Conservation (phyloP, 2,329 filamentous ascomycete species). For the Hirsutella thompsonii region DNA sequence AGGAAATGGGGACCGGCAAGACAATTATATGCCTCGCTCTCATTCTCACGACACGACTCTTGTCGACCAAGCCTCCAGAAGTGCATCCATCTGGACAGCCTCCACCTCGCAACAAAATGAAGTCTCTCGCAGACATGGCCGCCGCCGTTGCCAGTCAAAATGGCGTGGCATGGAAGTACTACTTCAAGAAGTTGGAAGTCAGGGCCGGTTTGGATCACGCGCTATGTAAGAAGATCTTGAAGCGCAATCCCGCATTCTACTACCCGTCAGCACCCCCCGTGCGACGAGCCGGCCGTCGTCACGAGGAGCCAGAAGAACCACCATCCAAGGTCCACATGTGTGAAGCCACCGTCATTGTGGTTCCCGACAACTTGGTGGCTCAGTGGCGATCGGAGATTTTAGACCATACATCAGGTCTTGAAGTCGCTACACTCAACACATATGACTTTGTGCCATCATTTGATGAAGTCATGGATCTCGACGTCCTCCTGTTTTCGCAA, state of each 20-base stretch:
- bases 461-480: constrained; percentile 49
- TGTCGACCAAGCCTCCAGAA: constrained; percentile 54
- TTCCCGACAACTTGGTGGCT: constrained; percentile 68
- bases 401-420: constrained; percentile 60
- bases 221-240: constrained; percentile 41
- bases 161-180: constrained; percentile 56
- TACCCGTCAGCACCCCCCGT: constrained; percentile 33
- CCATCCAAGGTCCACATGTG: constrained; percentile 48
- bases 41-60: constrained; percentile 61
- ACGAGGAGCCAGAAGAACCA: constrained; percentile 6
- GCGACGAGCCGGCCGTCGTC: constrained; percentile 10
- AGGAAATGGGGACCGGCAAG: constrained; percentile 76
- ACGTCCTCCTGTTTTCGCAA: constrained; percentile 69
- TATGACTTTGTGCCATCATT: constrained; percentile 41
- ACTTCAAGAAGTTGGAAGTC: constrained; percentile 39
- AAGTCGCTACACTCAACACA: constrained; percentile 49
- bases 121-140: constrained; percentile 61
- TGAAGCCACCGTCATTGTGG: constrained; percentile 61
- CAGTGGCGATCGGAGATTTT: constrained; percentile 76
- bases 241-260: constrained; percentile 47
- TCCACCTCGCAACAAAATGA: constrained; percentile 32
- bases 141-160: constrained; percentile 54
- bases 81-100: constrained; percentile 34
- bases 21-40: constrained; percentile 74
- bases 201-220: constrained; percentile 35